These are phyloP conservation scores for Flagelloscypha sp. DNA, from an alignment of 768 basidiomycete genomes.

Conservation along the genomic window DNA sequence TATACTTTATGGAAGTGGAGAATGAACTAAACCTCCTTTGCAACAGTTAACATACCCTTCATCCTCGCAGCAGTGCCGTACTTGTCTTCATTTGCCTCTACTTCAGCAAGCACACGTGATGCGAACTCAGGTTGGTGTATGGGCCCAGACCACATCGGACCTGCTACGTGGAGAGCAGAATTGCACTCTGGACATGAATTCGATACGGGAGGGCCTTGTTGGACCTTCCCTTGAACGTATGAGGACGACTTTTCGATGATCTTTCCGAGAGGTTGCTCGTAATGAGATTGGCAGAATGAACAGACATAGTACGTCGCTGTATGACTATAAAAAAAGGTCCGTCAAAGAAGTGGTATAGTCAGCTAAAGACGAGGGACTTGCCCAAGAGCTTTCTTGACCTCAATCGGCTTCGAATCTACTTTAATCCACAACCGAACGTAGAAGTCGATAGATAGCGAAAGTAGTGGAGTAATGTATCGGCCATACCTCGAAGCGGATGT, in stretches of 20 bases:
- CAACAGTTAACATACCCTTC: conserved; percentile 92
- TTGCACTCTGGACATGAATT: conserved; percentile 79
- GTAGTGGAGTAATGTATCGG: conserved; percentile 78
- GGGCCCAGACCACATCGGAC: conserved; percentile 94
- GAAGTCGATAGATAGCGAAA: conserved; percentile 94
- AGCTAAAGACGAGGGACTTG: conserved; percentile 29
- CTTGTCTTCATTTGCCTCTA: conserved; percentile 49
- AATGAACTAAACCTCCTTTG: conserved; percentile 71
- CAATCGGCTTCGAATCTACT: conserved; percentile 59
- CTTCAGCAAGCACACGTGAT: conserved; percentile 62
- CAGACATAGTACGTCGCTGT: conserved; percentile 83
- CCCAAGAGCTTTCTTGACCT: conserved; percentile 81
- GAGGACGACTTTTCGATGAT: conserved; percentile 54
- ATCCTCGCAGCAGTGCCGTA: conserved; percentile 81
- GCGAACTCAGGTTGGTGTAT: conserved; percentile 76
- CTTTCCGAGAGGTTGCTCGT: conserved; percentile 81
- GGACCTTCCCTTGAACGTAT: conserved; percentile 61
- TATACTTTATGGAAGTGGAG: neutral
- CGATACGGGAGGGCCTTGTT: conserved; percentile 55
- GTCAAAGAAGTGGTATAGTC: neutral
- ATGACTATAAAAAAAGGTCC: conserved; percentile 45
- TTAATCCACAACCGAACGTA: conserved; percentile 90
- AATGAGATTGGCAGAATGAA: conserved; percentile 69
- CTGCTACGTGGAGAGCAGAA: conserved; percentile 72
- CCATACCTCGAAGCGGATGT: conserved; percentile 89